Percentiles rank a stretch among this genome's conserved stretches.
Conservation (phyloP, 2,329 filamentous ascomycete genomes). For the Pseudogymnoascus sp. region DNA sequence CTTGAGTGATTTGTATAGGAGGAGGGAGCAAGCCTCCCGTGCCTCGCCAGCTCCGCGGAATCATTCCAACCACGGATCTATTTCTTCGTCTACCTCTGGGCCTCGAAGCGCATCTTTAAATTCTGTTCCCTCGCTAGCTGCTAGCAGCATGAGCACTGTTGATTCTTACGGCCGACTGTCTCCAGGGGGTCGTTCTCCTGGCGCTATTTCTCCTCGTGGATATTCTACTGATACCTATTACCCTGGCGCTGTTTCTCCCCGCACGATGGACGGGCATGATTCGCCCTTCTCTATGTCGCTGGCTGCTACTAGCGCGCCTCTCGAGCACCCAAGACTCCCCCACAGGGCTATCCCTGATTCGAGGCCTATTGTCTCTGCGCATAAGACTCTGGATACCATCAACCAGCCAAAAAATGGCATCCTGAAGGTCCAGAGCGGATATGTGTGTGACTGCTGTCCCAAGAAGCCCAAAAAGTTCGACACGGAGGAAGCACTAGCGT, state of each 20-base stretch:
- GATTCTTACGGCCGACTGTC: conserved; percentile 56
- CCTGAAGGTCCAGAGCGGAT: conserved; percentile 50
- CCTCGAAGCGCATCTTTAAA: conserved; percentile 56
- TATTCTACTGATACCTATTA: background rate
- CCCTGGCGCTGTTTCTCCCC: conserved; percentile 27
- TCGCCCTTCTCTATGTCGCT: conserved; percentile 47
- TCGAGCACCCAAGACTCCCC: conserved; percentile 27
- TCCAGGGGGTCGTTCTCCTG: conserved; percentile 47
- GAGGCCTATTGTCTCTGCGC: conserved; percentile 32
- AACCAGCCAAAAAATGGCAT: conserved; percentile 36
- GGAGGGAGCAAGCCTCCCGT: conserved; percentile 40
- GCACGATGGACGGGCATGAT: conserved; percentile 34
- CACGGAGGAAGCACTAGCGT: conserved; percentile 76
- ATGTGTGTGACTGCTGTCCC: conserved; percentile 88
- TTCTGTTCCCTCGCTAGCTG: conserved; percentile 52
- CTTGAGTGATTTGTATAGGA: conserved; percentile 28
- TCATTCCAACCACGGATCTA: conserved; percentile 51
- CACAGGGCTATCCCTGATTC: conserved; percentile 34
- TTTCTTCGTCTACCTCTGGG: conserved; percentile 60
- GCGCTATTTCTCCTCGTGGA: background rate
- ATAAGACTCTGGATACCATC: conserved; percentile 41
- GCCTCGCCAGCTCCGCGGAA: conserved; percentile 49
- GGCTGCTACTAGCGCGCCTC: conserved; percentile 33
- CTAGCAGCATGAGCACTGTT: conserved; percentile 57
- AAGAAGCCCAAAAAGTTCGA: conserved; percentile 98